Conservation (phyloP, 768 basidiomycete species). For the Russula lepida region DNA sequence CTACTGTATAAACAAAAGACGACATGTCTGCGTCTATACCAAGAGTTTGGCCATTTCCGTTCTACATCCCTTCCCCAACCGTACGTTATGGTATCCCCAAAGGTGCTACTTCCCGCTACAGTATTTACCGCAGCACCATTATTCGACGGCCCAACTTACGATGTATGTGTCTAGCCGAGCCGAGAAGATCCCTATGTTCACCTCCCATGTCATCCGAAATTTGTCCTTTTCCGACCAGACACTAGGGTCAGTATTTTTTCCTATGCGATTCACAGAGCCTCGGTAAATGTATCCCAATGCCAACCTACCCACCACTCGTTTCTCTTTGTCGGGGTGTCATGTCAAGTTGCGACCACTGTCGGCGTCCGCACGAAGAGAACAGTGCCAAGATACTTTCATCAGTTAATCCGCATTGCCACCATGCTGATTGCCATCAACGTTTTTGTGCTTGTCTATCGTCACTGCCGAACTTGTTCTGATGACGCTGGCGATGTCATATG, state of each 20-base stretch:
- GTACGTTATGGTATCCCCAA: neutral
- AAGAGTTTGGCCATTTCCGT: neutral
- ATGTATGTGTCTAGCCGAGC: neutral
- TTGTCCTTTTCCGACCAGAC: neutral
- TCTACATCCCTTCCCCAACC: neutral
- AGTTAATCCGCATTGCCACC: no score
- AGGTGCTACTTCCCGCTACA: neutral
- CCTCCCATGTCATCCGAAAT: neutral
- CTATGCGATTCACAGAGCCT: neutral
- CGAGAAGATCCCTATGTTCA: neutral
- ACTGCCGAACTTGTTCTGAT: neutral
- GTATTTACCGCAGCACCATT: neutral
- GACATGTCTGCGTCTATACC: neutral
- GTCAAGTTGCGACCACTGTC: neutral
- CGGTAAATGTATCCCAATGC: neutral
- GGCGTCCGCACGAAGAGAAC: neutral
- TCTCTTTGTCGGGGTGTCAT: neutral
- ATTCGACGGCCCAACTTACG: neutral
- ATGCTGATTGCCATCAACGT: neutral
- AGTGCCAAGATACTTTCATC: neutral
- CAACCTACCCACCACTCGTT: neutral
- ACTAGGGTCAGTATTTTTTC: neutral
- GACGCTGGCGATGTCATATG: neutral
- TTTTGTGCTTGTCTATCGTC: neutral
- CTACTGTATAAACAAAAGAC: no score